phyloP scores from a whole-genome alignment of 192 early-diverging fungal species.

The Coemansia sp. region DNA sequence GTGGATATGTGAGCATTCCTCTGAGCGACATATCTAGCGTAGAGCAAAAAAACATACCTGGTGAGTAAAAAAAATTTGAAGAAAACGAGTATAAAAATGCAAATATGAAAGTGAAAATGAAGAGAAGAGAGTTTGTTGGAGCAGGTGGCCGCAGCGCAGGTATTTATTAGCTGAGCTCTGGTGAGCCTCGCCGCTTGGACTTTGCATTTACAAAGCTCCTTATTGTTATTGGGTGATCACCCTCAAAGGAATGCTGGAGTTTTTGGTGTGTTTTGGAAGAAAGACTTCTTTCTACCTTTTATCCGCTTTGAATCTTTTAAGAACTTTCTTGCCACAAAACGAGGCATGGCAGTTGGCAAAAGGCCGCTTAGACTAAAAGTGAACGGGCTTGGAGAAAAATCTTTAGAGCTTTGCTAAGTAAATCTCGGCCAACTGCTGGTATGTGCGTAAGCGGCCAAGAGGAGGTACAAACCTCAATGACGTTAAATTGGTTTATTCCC shows the following conservation, averaged over 20 bases:
- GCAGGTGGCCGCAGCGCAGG: background rate
- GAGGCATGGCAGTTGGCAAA: background rate
- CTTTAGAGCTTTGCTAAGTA: background rate
- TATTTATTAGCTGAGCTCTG: background rate
- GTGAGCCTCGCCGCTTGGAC: background rate
- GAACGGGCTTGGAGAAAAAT: background rate
- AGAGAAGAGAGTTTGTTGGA: background rate
- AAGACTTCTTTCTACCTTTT: background rate
- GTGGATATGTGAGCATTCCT: background rate
- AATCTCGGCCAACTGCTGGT: background rate
- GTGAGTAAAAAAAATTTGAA: background rate
- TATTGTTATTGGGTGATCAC: too few relatives aligned
- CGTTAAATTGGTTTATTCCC: too few relatives aligned
- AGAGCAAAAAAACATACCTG: constrained; percentile 1
- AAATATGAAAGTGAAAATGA: background rate
- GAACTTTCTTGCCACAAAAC: background rate
- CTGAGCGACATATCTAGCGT: background rate
- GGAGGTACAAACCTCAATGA: background rate
- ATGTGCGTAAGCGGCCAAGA: background rate
- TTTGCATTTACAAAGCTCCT: background rate
- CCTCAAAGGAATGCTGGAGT: too few relatives aligned
- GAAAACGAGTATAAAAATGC: constrained; percentile 5
- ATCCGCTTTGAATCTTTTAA: background rate
- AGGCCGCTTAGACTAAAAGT: constrained; percentile 2
- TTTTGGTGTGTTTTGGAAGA: background rate